phyloP scores from a whole-genome alignment of 1,139 yeast genomes.

The Taiozyma onychis region DNA sequence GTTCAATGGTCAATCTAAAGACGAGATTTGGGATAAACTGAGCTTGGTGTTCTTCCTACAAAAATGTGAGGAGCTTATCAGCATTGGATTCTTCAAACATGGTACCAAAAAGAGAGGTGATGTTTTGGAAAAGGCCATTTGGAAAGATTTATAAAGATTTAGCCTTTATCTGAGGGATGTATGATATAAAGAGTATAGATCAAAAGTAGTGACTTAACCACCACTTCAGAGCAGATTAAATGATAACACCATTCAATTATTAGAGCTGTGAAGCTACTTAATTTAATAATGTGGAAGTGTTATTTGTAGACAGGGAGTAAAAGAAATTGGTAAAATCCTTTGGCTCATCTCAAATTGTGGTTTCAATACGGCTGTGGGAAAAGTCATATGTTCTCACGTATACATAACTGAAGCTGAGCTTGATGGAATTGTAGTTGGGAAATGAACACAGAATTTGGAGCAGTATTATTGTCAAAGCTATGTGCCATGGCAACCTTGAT shows the following conservation, averaged over 20 bases:
- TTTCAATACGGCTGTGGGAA: too few relatives aligned
- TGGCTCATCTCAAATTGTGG: too few relatives aligned
- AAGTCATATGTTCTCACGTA: too few relatives aligned
- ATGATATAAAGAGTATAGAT: background rate
- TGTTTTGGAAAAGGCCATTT: conserved; percentile 48
- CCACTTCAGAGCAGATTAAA: background rate
- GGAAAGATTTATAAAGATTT: conserved; percentile 44
- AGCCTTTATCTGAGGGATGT: background rate
- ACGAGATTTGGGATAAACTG: conserved; percentile 44
- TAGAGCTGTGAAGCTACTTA: too few relatives aligned
- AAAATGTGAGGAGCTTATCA: conserved; percentile 49
- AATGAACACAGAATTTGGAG: too few relatives aligned
- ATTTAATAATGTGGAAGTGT: background rate
- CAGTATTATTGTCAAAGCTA: too few relatives aligned
- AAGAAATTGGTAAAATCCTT: too few relatives aligned
- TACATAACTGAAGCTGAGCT: too few relatives aligned
- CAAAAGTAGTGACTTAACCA: background rate
- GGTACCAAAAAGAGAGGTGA: conserved; percentile 42
- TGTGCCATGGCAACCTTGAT: too few relatives aligned
- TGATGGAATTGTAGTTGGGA: too few relatives aligned
- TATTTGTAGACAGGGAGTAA: conserved; percentile 18
- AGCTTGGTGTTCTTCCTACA: conserved; percentile 53
- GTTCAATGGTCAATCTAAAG: conserved; percentile 20
- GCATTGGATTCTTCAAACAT: conserved; percentile 45
- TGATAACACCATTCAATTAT: background rate